Conservation (phyloP, 2,329 filamentous ascomycete genomes). For the Penicillium aurantiogriseum region DNA sequence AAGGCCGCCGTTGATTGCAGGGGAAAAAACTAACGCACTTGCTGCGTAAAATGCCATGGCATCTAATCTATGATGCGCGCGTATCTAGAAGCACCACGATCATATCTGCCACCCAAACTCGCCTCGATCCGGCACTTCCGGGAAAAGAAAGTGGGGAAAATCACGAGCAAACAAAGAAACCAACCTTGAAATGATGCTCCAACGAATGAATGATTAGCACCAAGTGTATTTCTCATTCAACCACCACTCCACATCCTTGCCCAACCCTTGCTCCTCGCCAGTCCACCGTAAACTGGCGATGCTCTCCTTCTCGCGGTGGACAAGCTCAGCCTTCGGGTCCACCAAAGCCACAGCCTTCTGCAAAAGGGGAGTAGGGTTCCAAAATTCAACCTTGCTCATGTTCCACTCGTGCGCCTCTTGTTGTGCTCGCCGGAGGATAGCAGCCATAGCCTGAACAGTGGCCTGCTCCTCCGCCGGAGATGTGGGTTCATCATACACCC, state of each 20-base stretch:
- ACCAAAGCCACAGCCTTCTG: constrained; percentile 43
- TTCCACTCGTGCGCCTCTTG: constrained; percentile 69
- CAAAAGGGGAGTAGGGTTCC: constrained; percentile 70
- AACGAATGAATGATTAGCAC: constrained; percentile 37
- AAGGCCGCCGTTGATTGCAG: constrained; percentile 31
- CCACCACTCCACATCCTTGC: constrained; percentile 46
- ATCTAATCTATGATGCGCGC: constrained; percentile 17
- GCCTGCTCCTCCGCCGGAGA: constrained; percentile 48
- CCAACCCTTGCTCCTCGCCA: constrained; percentile 38
- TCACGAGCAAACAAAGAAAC: constrained; percentile 8
- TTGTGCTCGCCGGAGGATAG: constrained; percentile 66
- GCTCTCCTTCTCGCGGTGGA: constrained; percentile 48
- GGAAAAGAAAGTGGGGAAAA: constrained; percentile 3
- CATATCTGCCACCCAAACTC: constrained; percentile 18
- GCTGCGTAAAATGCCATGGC: constrained; percentile 6
- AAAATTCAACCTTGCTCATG: constrained; percentile 70
- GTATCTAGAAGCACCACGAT: constrained; percentile 20
- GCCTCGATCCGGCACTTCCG: constrained; percentile 5
- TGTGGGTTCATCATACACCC: constrained; percentile 41
- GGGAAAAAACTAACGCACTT: constrained; percentile 1
- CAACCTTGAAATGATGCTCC: constrained; percentile 6
- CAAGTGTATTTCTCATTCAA: constrained; percentile 52
- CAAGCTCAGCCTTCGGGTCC: constrained; percentile 38
- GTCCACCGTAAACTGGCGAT: constrained; percentile 50
- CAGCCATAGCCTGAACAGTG: constrained; percentile 55